Conservation (phyloP, 2,329 filamentous ascomycete genomes). For the Rhexocercosporidium sp. region DNA sequence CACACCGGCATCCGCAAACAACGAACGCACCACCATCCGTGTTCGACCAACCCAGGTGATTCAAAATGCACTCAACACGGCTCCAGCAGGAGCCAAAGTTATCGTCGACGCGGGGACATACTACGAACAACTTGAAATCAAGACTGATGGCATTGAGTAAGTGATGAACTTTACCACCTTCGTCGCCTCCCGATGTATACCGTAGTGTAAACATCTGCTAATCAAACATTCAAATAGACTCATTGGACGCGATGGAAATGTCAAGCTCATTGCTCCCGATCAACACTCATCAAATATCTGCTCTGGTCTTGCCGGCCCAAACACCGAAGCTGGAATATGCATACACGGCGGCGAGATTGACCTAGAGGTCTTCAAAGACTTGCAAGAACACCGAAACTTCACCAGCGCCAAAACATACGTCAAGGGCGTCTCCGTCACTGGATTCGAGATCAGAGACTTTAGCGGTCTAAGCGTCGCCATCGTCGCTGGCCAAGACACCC, state of each 20-base stretch:
- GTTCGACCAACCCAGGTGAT: constrained; percentile 31
- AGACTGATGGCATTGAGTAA: constrained; percentile 41
- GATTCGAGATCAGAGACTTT: constrained; percentile 44
- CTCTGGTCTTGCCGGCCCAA: constrained; percentile 39
- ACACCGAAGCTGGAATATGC: constrained; percentile 44
- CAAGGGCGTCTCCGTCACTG: constrained; percentile 42
- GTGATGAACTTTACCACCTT: background rate
- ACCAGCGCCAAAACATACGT: constrained; percentile 36
- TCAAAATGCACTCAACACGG: constrained; percentile 41
- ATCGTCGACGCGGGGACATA: constrained; percentile 44
- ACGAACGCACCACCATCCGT: background rate
- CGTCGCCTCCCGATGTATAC: background rate
- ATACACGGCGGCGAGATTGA: constrained; percentile 41
- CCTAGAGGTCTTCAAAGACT: constrained; percentile 30
- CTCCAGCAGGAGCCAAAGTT: constrained; percentile 41
- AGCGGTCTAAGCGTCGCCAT: constrained; percentile 46
- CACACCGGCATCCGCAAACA: background rate
- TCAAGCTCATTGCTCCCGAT: constrained; percentile 36
- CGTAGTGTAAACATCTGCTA: background rate
- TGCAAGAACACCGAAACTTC: constrained; percentile 43
- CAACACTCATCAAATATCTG: constrained; percentile 39
- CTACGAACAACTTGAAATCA: constrained; percentile 44
- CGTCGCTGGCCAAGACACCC: constrained; percentile 41
- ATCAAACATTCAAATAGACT: constrained; percentile 26
- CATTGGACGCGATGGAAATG: constrained; percentile 38